These are phyloP conservation scores for Linum tenue DNA, from an alignment of 345 rosid species.

Conservation along the genomic window DNA sequence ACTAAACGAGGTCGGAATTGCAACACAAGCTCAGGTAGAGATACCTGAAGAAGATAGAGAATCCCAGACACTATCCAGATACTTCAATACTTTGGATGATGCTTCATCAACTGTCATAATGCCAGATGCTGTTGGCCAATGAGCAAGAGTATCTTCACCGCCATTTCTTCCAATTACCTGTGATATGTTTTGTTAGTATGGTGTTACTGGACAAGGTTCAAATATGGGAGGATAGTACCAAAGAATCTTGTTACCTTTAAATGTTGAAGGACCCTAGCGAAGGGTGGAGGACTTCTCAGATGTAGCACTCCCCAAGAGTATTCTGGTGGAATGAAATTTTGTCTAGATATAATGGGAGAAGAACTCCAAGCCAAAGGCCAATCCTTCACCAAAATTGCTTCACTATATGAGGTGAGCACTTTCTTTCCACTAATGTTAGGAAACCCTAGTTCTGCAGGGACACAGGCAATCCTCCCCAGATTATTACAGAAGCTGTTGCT, in stretches of 20 bases:
- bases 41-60: slow-evolving; percentile 78
- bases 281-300: slow-evolving; percentile 78
- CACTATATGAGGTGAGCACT: slow-evolving; percentile 70
- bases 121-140: slow-evolving; percentile 75
- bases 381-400: slow-evolving; percentile 64
- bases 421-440: slow-evolving; percentile 66
- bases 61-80: slow-evolving; percentile 68
- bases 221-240: slow-evolving; percentile 8
- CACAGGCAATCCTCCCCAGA: slow-evolving; percentile 65
- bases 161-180: slow-evolving; percentile 76
- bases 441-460: slow-evolving; percentile 83
- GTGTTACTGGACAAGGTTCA: neutral
- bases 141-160: slow-evolving; percentile 94
- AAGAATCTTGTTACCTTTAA: slow-evolving; percentile 43
- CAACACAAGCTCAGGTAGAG: slow-evolving; percentile 5
- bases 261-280: slow-evolving; percentile 74
- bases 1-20: neutral
- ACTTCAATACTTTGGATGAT: slow-evolving; percentile 65
- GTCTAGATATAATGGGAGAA: slow-evolving; percentile 66
- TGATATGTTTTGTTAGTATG: slow-evolving; percentile 17
- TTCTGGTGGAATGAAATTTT: slow-evolving; percentile 73
- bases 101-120: slow-evolving; percentile 72
- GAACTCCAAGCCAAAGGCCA: slow-evolving; percentile 97
- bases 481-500: slow-evolving; percentile 68
- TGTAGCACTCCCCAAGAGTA: slow-evolving; percentile 75